Evolutionary conservation across 2,329 filamentous ascomycete genomes (phyloP), one percentile per base, ranked within the genome.

Genomic region (Diaporthe aspalathi): DNA sequence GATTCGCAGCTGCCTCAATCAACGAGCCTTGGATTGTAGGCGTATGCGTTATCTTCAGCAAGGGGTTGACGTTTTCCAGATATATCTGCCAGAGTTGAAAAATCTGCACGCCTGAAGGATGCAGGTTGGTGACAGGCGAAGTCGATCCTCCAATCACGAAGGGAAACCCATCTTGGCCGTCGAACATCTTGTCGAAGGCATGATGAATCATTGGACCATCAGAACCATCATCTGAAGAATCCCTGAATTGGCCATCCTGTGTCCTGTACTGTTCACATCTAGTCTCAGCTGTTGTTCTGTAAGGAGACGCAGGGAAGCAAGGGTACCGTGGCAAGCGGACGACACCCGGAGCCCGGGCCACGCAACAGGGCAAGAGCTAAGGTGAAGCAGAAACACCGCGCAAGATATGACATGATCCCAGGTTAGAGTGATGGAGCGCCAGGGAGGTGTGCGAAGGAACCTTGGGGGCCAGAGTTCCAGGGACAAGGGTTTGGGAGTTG

Each of bases 31-130:
- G 91, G 1, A 93, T 81, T 1, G 87, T 92, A 0, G 90, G 90
- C 0, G 89, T 87, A 76, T 93, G 91, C 0, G 89, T 91, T 70
- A 93, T 84, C 76, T 92, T 93, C 57, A 92, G 83, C 7, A 94
- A 78, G 0, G 91, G 90, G 74, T 93, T 90, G 74, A 93, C 88
- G 75, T 92, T 92, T 73, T 90, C 87, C 52, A 93, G 85, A 76
- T 92, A 93, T 20, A 89, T 85, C 79, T 93, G 90, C 91, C 91
- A 93, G 22, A 91, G 82, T 74, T 89, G 86, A 72, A 91, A 87
- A 67, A 90, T 90, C 71, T 90, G 88, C 24, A 90, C 86, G 29
- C 86, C 82, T 1, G 85, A 78, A 12, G 89, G 89, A 73, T 90
- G 88, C 20, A 83, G 78, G 62, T 82, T 81, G 4, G 84, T 84